These are phyloP conservation scores for Ensete glaucum DNA, from an alignment of 176 grass and related monocot species.

Conservation along the genomic window DNA sequence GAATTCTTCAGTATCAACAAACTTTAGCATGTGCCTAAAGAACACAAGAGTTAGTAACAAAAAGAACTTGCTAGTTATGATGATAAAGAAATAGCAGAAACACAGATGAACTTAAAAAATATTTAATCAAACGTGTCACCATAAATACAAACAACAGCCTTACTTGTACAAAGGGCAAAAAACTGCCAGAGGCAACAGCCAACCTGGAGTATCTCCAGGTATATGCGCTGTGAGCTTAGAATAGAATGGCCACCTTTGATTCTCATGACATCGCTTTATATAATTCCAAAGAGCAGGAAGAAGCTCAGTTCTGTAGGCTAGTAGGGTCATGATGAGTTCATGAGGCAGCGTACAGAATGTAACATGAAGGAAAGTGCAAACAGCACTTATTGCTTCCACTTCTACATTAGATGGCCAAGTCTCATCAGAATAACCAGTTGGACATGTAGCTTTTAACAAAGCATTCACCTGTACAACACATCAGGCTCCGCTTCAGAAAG, in stretches of 20 bases:
- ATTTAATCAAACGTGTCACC: neutral
- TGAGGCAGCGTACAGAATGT: constrained; percentile 66
- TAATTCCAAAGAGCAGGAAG: constrained; percentile 87
- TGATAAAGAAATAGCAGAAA: neutral
- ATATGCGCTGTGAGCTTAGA: constrained; percentile 42
- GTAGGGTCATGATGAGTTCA: constrained; percentile 59
- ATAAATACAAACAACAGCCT: constrained; percentile 1
- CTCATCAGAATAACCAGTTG: constrained; percentile 38
- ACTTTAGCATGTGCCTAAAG: constrained; percentile 84
- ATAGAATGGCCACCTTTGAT: constrained; percentile 73
- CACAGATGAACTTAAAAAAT: neutral
- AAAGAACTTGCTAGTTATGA: constrained; percentile 18
- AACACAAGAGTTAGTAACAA: constrained; percentile 8
- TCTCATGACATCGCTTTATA: constrained; percentile 75
- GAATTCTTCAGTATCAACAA: constrained; percentile 89
- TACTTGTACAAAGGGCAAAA: constrained; percentile 99
- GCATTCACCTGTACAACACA: constrained; percentile 67
- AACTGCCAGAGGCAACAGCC: constrained; percentile 87
- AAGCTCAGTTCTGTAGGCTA: constrained; percentile 93
- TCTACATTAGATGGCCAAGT: constrained; percentile 50
- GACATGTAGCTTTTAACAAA: constrained; percentile 53
- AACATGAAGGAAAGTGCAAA: constrained; percentile 93
- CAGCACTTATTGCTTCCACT: constrained; percentile 78
- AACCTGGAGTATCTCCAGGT: constrained; percentile 50
- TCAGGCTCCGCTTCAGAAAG: constrained; percentile 7